Percentiles rank a stretch among this genome's conserved stretches.
Conservation (phyloP, 2,329 filamentous ascomycete species). For the Aspergillus pseudoglaucus region DNA sequence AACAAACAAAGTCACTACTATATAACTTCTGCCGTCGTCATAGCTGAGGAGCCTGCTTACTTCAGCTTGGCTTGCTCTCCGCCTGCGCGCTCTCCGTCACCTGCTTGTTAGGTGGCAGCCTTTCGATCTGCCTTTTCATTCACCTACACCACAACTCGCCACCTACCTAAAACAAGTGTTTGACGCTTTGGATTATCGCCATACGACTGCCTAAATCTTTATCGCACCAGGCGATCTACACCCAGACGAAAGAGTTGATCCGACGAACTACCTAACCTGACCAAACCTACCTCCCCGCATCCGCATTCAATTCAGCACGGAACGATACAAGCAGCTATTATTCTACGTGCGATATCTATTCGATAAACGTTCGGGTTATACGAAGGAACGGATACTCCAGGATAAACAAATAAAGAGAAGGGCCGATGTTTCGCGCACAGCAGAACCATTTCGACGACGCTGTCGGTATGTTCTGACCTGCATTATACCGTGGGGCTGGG, state of each 20-base stretch:
- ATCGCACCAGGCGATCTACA: no score
- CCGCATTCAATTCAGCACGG: not conserved
- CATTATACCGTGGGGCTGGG: not conserved
- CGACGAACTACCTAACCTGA: not conserved
- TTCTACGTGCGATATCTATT: no score
- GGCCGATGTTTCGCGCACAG: conserved; percentile 53
- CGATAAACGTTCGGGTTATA: no score
- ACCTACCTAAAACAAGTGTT: no score
- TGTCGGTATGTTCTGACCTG: conserved; percentile 48
- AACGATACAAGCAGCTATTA: no score
- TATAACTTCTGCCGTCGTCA: not conserved
- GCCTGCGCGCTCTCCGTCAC: conserved; percentile 12
- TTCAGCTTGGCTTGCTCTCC: conserved; percentile 4
- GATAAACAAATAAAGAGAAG: not conserved
- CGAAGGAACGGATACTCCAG: not conserved
- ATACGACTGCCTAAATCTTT: no score
- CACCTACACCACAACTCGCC: not conserved
- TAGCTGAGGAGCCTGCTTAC: conserved; percentile 1
- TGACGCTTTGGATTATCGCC: no score
- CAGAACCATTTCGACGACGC: conserved; percentile 65
- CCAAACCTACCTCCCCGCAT: not conserved
- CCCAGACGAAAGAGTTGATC: no score
- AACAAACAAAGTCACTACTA: not conserved
- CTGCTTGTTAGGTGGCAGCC: conserved; percentile 15
- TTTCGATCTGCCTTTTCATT: conserved; percentile 1